phyloP scores from a whole-genome alignment of 176 grass and related monocot genomes.

The Triticum turgidum region DNA sequence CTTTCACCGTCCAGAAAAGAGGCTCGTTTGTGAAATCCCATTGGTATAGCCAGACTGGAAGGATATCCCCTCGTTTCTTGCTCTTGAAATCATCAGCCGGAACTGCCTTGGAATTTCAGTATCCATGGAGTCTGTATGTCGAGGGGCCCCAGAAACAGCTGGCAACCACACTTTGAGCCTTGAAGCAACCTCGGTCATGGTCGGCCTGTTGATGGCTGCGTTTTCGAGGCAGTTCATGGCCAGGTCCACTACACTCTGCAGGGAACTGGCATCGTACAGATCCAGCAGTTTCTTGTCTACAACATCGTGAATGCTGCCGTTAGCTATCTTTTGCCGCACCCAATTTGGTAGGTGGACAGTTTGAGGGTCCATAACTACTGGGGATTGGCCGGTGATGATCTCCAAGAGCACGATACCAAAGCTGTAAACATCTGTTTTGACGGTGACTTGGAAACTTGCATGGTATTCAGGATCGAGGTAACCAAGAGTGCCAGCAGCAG shows the following conservation, averaged over 20 bases:
- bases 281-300: neutral
- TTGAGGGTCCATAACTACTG: no score
- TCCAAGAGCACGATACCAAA: constrained; percentile 7
- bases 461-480: constrained; percentile 24
- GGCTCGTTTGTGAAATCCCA: neutral
- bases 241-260: neutral
- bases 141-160: neutral
- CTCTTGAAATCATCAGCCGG: neutral
- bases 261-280: neutral
- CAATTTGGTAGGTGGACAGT: neutral
- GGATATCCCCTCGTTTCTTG: neutral
- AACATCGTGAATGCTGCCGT: neutral
- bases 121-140: neutral
- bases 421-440: constrained; percentile 9
- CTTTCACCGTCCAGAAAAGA: neutral
- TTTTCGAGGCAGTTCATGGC: constrained; percentile 15
- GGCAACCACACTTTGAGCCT: neutral
- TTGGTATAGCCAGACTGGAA: neutral
- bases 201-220: neutral
- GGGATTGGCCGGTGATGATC: neutral
- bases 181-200: constrained; percentile 1
- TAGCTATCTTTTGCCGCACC: neutral
- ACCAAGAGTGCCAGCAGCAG: constrained; percentile 11
- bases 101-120: neutral
- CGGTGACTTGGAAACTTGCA: neutral